A percentile compares a stretch with the other conserved stretches of the same genome.
phyloP scores from a whole-genome alignment of 139 green algal species.

The Chlorella sp. region DNA sequence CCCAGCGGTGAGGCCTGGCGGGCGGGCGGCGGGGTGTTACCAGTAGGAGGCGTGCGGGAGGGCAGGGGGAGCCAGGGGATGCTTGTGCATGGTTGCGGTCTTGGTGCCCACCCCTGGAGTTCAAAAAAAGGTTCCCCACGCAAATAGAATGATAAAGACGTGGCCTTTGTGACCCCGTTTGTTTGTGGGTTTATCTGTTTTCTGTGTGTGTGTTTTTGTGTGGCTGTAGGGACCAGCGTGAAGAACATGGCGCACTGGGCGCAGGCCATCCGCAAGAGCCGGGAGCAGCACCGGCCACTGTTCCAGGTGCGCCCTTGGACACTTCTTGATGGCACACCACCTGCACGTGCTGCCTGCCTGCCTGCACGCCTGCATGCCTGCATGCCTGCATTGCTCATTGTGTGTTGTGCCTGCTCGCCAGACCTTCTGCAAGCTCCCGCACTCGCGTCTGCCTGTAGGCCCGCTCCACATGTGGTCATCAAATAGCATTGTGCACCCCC shows the following conservation, averaged over 20 bases:
- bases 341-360: neutral
- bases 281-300: neutral
- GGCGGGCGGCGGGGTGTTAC: neutral
- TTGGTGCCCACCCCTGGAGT: too few species aligned
- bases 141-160: too few species aligned
- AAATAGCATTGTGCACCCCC: too few species aligned
- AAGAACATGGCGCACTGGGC: constrained; percentile 50
- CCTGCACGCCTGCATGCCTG: neutral
- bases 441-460: too few species aligned
- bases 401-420: too few species aligned
- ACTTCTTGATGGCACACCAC: neutral
- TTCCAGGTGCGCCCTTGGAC: constrained; percentile 16
- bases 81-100: neutral
- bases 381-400: neutral
- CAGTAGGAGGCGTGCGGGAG: neutral
- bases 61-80: neutral
- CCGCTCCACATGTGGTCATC: too few species aligned
- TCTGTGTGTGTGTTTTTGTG: neutral
- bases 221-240: constrained; percentile 40
- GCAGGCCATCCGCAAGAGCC: constrained; percentile 31
- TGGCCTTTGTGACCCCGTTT: neutral
- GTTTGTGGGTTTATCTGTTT: neutral
- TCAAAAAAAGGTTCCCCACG: too few species aligned
- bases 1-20: constrained; percentile 44
- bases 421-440: too few species aligned